A percentile compares a stretch with the other conserved stretches of the same genome.
Evolutionary conservation across 202 grass and related monocot species (phyloP).

Genomic region (Dendrocalamus latiflorus): DNA sequence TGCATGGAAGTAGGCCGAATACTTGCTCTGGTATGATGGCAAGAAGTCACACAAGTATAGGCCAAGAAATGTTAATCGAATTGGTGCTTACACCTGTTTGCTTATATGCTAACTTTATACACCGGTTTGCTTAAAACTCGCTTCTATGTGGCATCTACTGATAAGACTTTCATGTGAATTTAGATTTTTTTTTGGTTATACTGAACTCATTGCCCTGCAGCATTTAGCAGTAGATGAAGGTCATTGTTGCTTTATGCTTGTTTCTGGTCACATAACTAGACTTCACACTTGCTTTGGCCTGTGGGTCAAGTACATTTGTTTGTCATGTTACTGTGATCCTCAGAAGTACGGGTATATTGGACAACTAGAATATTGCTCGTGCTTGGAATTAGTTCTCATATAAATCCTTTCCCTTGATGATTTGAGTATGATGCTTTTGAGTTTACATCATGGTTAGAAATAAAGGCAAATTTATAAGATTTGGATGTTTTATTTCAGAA

Average conservation of each 20-base stretch:
- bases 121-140: background rate
- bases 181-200: background rate
- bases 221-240: background rate
- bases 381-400: conserved; percentile 19
- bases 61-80: conserved; percentile 19
- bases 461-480: conserved; percentile 6
- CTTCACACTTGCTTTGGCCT: conserved; percentile 2
- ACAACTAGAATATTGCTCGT: background rate
- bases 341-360: background rate
- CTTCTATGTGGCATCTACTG: background rate
- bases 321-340: conserved; percentile 22
- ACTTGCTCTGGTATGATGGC: conserved; percentile 11
- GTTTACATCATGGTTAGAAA: background rate
- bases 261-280: background rate
- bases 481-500: conserved; percentile 58
- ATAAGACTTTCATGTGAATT: conserved; percentile 14
- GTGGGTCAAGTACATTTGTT: background rate
- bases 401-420: conserved; percentile 9
- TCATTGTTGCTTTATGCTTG: background rate
- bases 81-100: background rate
- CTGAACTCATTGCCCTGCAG: background rate
- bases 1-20: background rate
- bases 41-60: background rate
- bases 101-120: conserved; percentile 5
- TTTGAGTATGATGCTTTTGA: conserved; percentile 15